phyloP scores from a whole-genome alignment of 768 basidiomycete species.

The Amanita muscaria region DNA sequence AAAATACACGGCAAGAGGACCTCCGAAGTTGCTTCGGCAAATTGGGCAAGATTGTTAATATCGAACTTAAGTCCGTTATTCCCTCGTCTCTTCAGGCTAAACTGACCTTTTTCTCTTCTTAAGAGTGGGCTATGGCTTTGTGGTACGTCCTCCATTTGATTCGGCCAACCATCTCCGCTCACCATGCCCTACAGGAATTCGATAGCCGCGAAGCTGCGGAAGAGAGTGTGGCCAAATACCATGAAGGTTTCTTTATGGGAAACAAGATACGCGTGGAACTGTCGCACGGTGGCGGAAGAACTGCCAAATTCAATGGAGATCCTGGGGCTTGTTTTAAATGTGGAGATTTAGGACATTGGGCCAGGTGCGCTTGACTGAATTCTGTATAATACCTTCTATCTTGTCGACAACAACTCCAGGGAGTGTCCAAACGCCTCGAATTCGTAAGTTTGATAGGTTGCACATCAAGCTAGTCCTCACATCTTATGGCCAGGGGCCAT shows the following conservation, averaged over 20 bases:
- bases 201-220: constrained; percentile 74
- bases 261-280: constrained; percentile 86
- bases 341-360: constrained; percentile 83
- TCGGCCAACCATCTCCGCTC: constrained; percentile 7
- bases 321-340: constrained; percentile 87
- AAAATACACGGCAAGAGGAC: constrained; percentile 80
- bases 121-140: constrained; percentile 87
- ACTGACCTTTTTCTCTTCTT: not conserved
- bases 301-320: constrained; percentile 75
- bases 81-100: constrained; percentile 5
- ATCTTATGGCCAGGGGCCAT: constrained; percentile 19
- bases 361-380: constrained; percentile 45
- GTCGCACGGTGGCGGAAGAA: constrained; percentile 76
- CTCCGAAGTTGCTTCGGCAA: constrained; percentile 81
- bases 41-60: constrained; percentile 63
- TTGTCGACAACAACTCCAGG: constrained; percentile 27
- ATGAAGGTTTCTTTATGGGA: constrained; percentile 88
- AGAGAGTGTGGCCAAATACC: constrained; percentile 80
- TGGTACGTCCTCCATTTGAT: constrained; percentile 44
- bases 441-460: constrained; percentile 33
- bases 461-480: not conserved
- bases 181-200: constrained; percentile 53
- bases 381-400: not conserved
- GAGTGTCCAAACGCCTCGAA: constrained; percentile 60
- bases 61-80: constrained; percentile 71